A percentile compares a stretch with the other conserved stretches of the same genome.
Evolutionary conservation across 805 yeast genomes (phyloP).

Genomic region (Ogataea neopini): DNA sequence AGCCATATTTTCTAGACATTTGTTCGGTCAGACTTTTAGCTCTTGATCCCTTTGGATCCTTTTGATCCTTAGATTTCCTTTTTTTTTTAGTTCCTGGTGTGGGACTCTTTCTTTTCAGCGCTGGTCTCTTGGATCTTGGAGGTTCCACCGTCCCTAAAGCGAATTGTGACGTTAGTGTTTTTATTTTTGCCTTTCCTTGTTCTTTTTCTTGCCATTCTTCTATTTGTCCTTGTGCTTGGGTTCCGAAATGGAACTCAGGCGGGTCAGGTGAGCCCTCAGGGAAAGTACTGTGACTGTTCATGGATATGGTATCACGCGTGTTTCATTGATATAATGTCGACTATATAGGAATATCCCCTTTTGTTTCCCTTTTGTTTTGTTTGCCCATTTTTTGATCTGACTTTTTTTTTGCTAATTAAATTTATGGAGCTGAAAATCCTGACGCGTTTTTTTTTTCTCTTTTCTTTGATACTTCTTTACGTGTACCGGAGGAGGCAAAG

Average conservation of each 20-base stretch:
- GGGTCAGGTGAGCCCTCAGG: too few relatives aligned
- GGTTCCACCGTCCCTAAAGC: constrained; percentile 4
- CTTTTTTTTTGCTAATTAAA: neutral
- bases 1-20: constrained; percentile 25
- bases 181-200: constrained; percentile 8
- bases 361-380: neutral
- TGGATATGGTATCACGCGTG: too few relatives aligned
- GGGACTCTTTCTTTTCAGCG: constrained; percentile 1
- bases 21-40: constrained; percentile 29
- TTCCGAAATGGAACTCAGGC: constrained; percentile 20
- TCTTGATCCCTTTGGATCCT: too few relatives aligned
- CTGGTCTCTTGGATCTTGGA: neutral
- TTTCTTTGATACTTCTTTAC: neutral
- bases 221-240: constrained; percentile 25
- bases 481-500: neutral
- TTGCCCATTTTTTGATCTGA: neutral
- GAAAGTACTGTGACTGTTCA: too few relatives aligned
- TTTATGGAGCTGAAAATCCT: neutral
- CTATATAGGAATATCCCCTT: too few relatives aligned
- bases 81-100: neutral
- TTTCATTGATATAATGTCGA: too few relatives aligned
- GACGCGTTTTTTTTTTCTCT: constrained; percentile 6
- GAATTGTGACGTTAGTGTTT: constrained; percentile 12
- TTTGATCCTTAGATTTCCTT: constrained; percentile 11
- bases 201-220: constrained; percentile 26